These are phyloP conservation scores for Myriosclerotinia scirpicola DNA, from an alignment of 2,329 filamentous ascomycete genomes.

Conservation along the genomic window DNA sequence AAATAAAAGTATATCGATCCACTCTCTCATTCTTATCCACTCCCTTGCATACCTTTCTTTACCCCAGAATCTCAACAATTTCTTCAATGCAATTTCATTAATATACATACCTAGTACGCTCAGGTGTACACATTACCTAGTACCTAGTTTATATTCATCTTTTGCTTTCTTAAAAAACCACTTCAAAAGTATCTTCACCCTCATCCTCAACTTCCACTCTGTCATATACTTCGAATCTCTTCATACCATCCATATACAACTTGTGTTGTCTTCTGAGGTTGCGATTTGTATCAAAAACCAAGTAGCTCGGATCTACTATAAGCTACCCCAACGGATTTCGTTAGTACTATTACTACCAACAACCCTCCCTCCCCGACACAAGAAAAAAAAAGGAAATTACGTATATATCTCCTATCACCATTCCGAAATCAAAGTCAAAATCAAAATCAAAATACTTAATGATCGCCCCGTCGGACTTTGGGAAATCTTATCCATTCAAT, in stretches of 20 bases:
- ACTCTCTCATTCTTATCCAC: no score
- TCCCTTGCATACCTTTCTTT: slow-evolving; percentile 9
- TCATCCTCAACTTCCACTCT: no score
- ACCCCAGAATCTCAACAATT: slow-evolving; percentile 21
- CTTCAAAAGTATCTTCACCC: no score
- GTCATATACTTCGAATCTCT: background rate
- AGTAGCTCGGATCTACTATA: background rate
- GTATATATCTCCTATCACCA: background rate
- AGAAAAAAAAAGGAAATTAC: background rate
- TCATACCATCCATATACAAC: background rate
- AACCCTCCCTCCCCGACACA: background rate
- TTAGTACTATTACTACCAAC: background rate
- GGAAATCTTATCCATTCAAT: background rate
- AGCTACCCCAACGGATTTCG: slow-evolving; percentile 11
- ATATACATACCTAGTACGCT: background rate
- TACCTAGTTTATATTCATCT: background rate
- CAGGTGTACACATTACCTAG: no score
- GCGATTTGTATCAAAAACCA: background rate
- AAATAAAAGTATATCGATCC: no score
- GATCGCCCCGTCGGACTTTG: background rate
- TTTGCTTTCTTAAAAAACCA: no score
- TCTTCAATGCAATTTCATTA: background rate
- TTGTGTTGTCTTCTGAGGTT: no score
- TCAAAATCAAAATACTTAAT: background rate
- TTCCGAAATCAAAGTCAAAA: background rate